Evolutionary conservation across 179 eudicot genomes (phyloP).

Genomic region (Corrigiola litoralis): DNA sequence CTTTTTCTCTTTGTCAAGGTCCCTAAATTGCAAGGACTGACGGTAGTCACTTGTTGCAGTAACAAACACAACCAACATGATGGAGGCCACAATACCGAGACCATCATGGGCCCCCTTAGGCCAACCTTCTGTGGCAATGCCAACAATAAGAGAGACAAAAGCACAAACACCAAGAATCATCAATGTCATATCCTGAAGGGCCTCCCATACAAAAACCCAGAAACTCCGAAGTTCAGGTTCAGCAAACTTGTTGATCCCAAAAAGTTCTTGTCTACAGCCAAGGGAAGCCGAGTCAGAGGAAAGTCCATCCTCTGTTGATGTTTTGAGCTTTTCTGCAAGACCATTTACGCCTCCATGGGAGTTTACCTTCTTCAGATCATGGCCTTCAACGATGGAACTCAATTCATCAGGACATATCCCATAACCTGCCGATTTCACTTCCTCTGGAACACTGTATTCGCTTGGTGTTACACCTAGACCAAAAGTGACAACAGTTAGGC

Average conservation of each 20-base stretch:
- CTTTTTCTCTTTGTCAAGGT: conserved; percentile 94
- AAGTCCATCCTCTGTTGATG: conserved; percentile 57
- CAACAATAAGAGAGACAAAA: conserved; percentile 77
- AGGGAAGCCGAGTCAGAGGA: conserved; percentile 35
- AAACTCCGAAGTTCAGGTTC: conserved; percentile 55
- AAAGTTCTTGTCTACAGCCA: conserved; percentile 46
- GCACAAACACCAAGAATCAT: conserved; percentile 93
- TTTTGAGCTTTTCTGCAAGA: conserved; percentile 59
- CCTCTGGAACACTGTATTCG: conserved; percentile 63
- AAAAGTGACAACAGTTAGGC: not conserved
- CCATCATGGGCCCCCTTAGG: conserved; percentile 92
- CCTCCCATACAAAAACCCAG: conserved; percentile 90
- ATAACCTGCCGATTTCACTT: conserved; percentile 74
- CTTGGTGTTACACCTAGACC: conserved; percentile 52
- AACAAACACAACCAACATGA: conserved; percentile 81
- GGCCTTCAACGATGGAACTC: conserved; percentile 76
- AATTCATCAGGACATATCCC: conserved; percentile 77
- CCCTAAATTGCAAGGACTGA: conserved; percentile 84
- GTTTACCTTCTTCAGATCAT: conserved; percentile 65
- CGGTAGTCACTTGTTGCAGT: conserved; percentile 94
- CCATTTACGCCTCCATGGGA: conserved; percentile 65
- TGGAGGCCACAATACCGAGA: conserved; percentile 84
- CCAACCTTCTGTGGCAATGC: conserved; percentile 91
- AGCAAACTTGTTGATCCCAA: conserved; percentile 77
- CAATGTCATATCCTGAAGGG: conserved; percentile 92